Percentiles rank a stretch among this genome's conserved stretches.
Conservation (phyloP, 2,329 filamentous ascomycete species). For the Fusarium temperatum region DNA sequence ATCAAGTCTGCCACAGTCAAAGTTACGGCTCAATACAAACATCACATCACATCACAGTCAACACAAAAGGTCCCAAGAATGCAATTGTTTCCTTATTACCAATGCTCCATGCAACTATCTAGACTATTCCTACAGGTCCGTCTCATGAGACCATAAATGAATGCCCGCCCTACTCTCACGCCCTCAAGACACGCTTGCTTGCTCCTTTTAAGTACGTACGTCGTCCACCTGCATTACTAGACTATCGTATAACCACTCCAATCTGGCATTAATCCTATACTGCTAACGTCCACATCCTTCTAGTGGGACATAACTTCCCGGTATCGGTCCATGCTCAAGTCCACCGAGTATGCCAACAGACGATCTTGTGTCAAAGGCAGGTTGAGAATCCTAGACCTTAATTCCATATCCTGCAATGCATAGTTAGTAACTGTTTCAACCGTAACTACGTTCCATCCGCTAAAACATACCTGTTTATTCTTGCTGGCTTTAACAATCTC, state of each 20-base stretch:
- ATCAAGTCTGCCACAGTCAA: background rate
- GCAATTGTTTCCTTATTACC: background rate
- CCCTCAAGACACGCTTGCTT: constrained; percentile 1
- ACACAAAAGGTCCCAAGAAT: background rate
- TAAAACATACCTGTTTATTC: constrained; percentile 63
- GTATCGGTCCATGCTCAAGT: constrained; percentile 76
- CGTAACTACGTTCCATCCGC: background rate
- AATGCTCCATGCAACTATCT: constrained; percentile 30
- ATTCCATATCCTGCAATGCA: constrained; percentile 47
- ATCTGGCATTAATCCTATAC: constrained; percentile 16
- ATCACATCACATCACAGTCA: background rate
- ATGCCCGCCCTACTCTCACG: constrained; percentile 5
- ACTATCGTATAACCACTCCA: constrained; percentile 28
- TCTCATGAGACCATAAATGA: constrained; percentile 16
- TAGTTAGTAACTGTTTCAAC: constrained; percentile 27
- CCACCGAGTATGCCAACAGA: constrained; percentile 74
- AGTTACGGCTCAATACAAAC: background rate
- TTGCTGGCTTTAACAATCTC: constrained; percentile 66
- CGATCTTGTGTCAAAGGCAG: constrained; percentile 78
- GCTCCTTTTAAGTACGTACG: constrained; percentile 1
- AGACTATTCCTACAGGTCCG: constrained; percentile 41
- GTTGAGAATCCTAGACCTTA: constrained; percentile 58
- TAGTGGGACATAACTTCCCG: constrained; percentile 66
- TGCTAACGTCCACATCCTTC: constrained; percentile 5
- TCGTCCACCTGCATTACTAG: constrained; percentile 22